phyloP scores from a whole-genome alignment of 768 basidiomycete genomes.

The Pleurotus eryngii region DNA sequence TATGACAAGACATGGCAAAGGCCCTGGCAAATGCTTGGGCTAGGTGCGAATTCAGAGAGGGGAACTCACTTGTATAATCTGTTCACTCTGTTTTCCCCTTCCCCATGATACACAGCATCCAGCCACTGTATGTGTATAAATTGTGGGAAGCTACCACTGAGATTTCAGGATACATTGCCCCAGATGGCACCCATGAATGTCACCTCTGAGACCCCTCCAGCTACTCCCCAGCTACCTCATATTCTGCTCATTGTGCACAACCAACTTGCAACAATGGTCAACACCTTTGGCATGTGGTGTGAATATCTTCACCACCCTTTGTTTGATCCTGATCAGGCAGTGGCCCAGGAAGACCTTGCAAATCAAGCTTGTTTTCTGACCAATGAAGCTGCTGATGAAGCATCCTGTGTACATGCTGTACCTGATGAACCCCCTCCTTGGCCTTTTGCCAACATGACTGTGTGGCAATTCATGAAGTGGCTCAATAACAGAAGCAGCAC shows the following conservation, averaged over 20 bases:
- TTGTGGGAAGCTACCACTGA: background rate
- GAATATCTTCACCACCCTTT: conserved; percentile 17
- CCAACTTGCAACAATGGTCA: conserved; percentile 10
- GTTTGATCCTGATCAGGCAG: conserved; percentile 14
- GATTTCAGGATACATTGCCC: conserved; percentile 15
- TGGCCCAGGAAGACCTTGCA: conserved; percentile 15
- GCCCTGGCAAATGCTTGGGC: conserved; percentile 8
- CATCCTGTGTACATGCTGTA: too few species aligned
- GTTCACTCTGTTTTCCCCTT: too few species aligned
- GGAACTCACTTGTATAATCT: conserved; percentile 14
- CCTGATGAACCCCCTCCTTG: conserved; percentile 11
- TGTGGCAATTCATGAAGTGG: conserved; percentile 25
- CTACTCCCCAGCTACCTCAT: background rate
- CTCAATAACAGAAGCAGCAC: conserved; percentile 18
- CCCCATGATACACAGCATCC: background rate
- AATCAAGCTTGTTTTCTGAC: conserved; percentile 8
- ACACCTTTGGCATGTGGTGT: conserved; percentile 18
- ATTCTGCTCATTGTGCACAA: conserved; percentile 17
- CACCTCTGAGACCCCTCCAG: background rate
- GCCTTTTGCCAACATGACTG: conserved; percentile 18
- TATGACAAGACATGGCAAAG: too few species aligned
- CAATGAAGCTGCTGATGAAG: too few species aligned
- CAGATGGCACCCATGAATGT: conserved; percentile 9
- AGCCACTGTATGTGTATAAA: background rate
- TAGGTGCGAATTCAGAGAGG: background rate